Evolutionary conservation across 352 stramenopile genomes (phyloP).

Genomic region (Phytophthora europaea): DNA sequence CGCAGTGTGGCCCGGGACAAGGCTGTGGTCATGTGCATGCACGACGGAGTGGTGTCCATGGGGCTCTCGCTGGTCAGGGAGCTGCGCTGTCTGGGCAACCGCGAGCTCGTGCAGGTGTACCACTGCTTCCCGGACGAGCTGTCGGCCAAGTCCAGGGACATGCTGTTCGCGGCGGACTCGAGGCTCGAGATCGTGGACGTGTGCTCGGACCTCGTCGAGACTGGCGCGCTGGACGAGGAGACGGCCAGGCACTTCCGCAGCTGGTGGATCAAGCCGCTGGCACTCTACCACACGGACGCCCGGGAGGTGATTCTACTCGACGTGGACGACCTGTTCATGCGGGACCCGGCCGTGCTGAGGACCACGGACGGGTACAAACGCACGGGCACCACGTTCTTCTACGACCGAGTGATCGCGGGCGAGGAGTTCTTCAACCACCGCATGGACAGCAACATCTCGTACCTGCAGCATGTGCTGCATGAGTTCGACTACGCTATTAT

Average conservation of each 20-base stretch:
- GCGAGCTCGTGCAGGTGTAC: conserved; percentile 61
- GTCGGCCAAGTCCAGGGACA: conserved; percentile 32
- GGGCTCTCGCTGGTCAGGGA: conserved; percentile 57
- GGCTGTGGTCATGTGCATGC: conserved; percentile 56
- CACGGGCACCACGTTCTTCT: conserved; percentile 76
- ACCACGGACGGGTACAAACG: conserved; percentile 47
- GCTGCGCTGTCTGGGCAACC: conserved; percentile 55
- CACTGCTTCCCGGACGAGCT: conserved; percentile 57
- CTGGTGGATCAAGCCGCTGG: conserved; percentile 73
- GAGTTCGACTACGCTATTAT: conserved; percentile 61
- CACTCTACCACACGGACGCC: conserved; percentile 56
- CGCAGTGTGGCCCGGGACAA: conserved; percentile 27
- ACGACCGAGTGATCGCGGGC: conserved; percentile 58
- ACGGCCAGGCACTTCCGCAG: conserved; percentile 47
- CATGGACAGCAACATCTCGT: conserved; percentile 43
- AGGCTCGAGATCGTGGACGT: conserved; percentile 57
- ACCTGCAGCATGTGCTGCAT: conserved; percentile 50
- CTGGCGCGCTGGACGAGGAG: conserved; percentile 9
- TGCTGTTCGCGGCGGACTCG: conserved; percentile 41
- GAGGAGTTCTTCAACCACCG: conserved; percentile 45
- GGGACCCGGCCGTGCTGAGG: conserved; percentile 50
- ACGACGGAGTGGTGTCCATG: conserved; percentile 49
- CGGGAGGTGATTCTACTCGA: conserved; percentile 66
- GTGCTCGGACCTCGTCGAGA: conserved; percentile 40
- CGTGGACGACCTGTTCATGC: conserved; percentile 60